These are phyloP conservation scores for Penicillium pancosmium DNA, from an alignment of 495 filamentous ascomycete genomes.

Conservation along the genomic window DNA sequence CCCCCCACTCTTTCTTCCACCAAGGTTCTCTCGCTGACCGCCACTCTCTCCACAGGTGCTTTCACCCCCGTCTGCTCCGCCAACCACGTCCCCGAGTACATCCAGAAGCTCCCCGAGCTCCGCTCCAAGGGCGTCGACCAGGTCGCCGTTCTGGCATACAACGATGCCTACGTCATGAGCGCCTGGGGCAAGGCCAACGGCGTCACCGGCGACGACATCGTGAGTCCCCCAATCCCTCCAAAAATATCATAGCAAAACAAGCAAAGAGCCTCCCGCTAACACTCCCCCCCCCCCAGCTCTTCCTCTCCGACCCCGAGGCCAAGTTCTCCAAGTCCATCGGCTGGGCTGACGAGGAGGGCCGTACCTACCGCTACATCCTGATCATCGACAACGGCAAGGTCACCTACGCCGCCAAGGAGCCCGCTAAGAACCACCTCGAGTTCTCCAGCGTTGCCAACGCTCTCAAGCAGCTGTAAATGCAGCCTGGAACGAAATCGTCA, in stretches of 20 bases:
- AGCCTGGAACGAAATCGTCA: conserved; percentile 1
- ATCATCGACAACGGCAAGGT: conserved; percentile 90
- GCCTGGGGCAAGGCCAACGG: conserved; percentile 96
- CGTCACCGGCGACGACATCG: conserved; percentile 77
- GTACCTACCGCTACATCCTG: conserved; percentile 82
- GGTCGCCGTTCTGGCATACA: conserved; percentile 83
- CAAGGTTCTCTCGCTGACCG: conserved; percentile 26
- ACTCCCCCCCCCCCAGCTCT: conserved; percentile 59
- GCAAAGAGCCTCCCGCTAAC: background rate
- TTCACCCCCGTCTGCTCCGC: conserved; percentile 95
- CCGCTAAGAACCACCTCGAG: conserved; percentile 66
- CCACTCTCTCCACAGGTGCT: conserved; percentile 54
- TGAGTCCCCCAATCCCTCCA: conserved; percentile 40
- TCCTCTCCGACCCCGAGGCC: conserved; percentile 78
- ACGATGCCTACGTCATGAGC: conserved; percentile 91
- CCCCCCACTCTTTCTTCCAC: conserved; percentile 4
- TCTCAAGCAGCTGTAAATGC: conserved; percentile 32
- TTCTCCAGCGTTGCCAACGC: conserved; percentile 35
- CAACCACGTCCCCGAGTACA: conserved; percentile 84
- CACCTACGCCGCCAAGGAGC: conserved; percentile 81
- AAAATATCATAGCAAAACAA: conserved; percentile 5
- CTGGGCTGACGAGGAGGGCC: conserved; percentile 74
- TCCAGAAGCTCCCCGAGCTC: conserved; percentile 70
- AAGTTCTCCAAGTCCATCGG: conserved; percentile 81
- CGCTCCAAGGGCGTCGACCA: conserved; percentile 84